These are phyloP conservation scores for Diaporthe caulivora DNA, from an alignment of 2,329 filamentous ascomycete species.

Conservation along the genomic window DNA sequence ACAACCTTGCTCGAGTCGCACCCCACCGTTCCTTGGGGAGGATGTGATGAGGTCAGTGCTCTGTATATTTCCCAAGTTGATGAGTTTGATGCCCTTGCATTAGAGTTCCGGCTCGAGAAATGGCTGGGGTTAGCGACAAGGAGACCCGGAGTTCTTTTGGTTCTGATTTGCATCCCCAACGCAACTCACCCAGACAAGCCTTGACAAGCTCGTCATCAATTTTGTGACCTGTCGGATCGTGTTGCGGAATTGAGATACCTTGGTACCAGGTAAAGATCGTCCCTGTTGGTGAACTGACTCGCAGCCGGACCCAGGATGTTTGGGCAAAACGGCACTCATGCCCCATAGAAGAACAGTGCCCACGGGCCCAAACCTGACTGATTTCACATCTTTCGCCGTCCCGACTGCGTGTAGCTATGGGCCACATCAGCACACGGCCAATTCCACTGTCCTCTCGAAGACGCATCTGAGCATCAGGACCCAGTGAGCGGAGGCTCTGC, in stretches of 20 bases:
- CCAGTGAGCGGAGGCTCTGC: conserved; percentile 15
- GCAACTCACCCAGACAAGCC: background rate
- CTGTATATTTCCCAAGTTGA: background rate
- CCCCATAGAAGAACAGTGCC: conserved; percentile 21
- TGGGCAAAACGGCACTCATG: background rate
- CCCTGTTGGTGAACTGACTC: conserved; percentile 25
- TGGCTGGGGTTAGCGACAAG: conserved; percentile 6
- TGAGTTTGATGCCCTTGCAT: conserved; percentile 14
- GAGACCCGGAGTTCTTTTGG: background rate
- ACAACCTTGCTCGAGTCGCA: conserved; percentile 6
- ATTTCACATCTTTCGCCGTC: background rate
- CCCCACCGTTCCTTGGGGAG: background rate
- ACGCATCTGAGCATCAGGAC: conserved; percentile 4
- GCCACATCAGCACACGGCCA: conserved; percentile 1
- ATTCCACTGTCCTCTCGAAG: background rate
- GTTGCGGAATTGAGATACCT: conserved; percentile 7
- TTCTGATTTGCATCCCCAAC: conserved; percentile 1
- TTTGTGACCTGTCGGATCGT: conserved; percentile 28
- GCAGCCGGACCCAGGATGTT: background rate
- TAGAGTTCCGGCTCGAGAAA: conserved; percentile 4
- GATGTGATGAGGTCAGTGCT: conserved; percentile 12
- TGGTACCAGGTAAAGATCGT: conserved; percentile 9
- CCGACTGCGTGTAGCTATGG: background rate
- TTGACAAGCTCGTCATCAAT: background rate
- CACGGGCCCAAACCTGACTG: background rate